Evolutionary conservation across 768 basidiomycete species (phyloP), one percentile per base, ranked within the genome.

Genomic region (Naganishia randhawae): DNA sequence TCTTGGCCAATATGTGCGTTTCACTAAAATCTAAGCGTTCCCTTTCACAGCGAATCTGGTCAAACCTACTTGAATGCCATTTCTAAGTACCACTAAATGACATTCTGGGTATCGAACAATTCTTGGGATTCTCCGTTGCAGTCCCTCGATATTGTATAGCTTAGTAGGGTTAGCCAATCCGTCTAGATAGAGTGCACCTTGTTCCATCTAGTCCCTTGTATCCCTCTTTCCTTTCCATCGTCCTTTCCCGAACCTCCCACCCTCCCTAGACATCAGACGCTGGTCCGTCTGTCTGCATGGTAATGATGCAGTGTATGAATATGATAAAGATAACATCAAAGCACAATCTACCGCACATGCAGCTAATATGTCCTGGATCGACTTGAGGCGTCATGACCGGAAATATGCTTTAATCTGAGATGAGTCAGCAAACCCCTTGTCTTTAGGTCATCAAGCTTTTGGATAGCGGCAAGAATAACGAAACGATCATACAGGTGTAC

Each of bases 41-140:
- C 39, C 52, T 75, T 42, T 37, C 55, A 33, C 61, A 75, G 74
- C 55, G 68, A 64, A 42, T 74, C 74, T 19, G 78, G 78, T 35
- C 73, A 74, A 66, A 70, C 78, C 8, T 79, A 79, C 73, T 57
- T 76, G 55, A 67, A 45, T 52, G 78, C 78, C 57, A 71, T 79
- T 51, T 66, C 63, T 51, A 73, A 78, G 69, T 76, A 77, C 73
- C 68, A 76, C 65, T 73, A 68, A 48, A 32, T 39, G 55, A 50
- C 45, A 35, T 31, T n/a, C 10, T 50, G 14, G 33, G 45, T 22
- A 48, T 48, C 45, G 45, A 22, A 48, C 45, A 48, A 48, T 48
- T 48, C n/a, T 22, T 48, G 45, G 45, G 45, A n/a, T n/a, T 48
- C 45, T 48, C 45, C 45, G 45, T 48, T 48, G 45, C 45, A 48